Percentiles rank a stretch among this genome's conserved stretches.
Conservation (phyloP, 345 rosid genomes). For the Hevea brasiliensis region DNA sequence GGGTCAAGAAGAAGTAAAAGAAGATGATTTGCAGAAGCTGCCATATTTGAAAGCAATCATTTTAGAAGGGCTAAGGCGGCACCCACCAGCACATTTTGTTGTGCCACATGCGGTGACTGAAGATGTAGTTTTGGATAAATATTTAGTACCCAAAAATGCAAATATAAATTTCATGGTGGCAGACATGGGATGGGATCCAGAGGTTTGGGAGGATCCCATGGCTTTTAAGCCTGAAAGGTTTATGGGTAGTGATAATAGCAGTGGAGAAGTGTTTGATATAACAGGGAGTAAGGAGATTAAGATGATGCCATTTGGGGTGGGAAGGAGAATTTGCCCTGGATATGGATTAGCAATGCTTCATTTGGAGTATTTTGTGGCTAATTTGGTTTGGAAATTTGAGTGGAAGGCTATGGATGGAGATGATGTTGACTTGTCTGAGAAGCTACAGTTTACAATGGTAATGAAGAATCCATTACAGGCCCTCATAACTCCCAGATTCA, state of each 20-base stretch:
- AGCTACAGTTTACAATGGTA: background rate
- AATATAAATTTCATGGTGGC: constrained; percentile 11
- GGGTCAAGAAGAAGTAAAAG: constrained; percentile 12
- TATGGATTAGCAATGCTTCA: constrained; percentile 16
- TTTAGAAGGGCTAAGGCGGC: constrained; percentile 23
- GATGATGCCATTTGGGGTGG: constrained; percentile 26
- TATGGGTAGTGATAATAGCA: background rate
- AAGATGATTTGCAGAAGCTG: constrained; percentile 10
- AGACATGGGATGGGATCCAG: constrained; percentile 14
- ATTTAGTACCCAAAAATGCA: constrained; percentile 6
- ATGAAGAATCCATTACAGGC: constrained; percentile 15
- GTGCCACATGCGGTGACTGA: constrained; percentile 22
- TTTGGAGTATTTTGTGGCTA: constrained; percentile 21
- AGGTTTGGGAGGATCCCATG: constrained; percentile 28
- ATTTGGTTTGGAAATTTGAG: constrained; percentile 18
- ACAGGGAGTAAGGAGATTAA: constrained; percentile 16
- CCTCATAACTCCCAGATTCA: background rate
- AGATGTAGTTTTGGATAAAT: background rate
- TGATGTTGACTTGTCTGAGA: constrained; percentile 8
- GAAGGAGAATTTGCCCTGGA: constrained; percentile 22
- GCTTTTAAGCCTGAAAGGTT: constrained; percentile 26
- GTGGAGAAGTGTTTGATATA: constrained; percentile 7
- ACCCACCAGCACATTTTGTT: constrained; percentile 18
- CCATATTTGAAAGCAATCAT: constrained; percentile 21
- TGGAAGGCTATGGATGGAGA: constrained; percentile 18